Evolutionary conservation across 192 early-diverging fungal genomes (phyloP).

Genomic region (Coemansia brasiliensis): DNA sequence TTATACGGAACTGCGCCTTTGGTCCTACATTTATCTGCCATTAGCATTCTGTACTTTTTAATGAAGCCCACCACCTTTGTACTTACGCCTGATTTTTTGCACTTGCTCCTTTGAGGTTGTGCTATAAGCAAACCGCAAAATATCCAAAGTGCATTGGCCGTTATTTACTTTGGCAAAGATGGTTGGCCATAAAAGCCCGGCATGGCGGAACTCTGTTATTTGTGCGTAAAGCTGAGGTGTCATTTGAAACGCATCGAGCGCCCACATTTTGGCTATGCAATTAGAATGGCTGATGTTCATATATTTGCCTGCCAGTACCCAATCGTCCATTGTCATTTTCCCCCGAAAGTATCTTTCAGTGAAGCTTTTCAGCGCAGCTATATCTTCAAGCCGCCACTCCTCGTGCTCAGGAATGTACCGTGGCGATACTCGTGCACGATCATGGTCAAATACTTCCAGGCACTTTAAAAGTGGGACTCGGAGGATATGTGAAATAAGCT

Average conservation of each 20-base stretch:
- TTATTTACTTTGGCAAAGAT: slow-evolving; percentile 12
- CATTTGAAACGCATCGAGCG: slow-evolving; percentile 31
- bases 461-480: slow-evolving; percentile 26
- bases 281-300: slow-evolving; percentile 43
- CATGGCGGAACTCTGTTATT: slow-evolving; percentile 34
- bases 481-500: slow-evolving; percentile 26
- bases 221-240: slow-evolving; percentile 31
- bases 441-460: slow-evolving; percentile 26
- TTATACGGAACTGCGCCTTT: slow-evolving; percentile 46
- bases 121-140: slow-evolving; percentile 33
- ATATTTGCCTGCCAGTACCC: slow-evolving; percentile 40
- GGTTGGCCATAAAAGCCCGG: slow-evolving; percentile 38
- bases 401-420: slow-evolving; percentile 14
- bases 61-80: background rate
- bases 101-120: slow-evolving; percentile 22
- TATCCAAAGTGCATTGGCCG: slow-evolving; percentile 18
- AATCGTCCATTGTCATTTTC: slow-evolving; percentile 38
- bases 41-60: background rate
- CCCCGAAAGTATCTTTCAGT: slow-evolving; percentile 32
- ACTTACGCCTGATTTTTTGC: slow-evolving; percentile 21
- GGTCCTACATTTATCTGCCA: slow-evolving; percentile 11
- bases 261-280: slow-evolving; percentile 52
- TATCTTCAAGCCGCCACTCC: slow-evolving; percentile 34
- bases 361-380: slow-evolving; percentile 28
- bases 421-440: background rate